Conservation (phyloP, 192 early-diverging fungal species). For the Umbelopsis ramanniana region DNA sequence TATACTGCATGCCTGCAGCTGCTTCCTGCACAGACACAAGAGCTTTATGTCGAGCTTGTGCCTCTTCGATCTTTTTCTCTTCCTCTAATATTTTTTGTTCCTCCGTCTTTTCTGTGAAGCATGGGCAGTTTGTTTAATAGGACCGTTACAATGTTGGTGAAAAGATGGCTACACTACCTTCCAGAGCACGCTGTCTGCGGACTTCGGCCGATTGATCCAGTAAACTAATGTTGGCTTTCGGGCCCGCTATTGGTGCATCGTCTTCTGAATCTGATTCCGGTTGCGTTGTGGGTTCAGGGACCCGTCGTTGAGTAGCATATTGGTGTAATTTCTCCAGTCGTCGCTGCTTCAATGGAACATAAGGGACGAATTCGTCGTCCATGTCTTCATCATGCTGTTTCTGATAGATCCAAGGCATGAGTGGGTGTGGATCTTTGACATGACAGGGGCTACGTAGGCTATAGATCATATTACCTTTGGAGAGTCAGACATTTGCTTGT, state of each 20-base stretch:
- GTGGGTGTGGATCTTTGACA: not conserved
- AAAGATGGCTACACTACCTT: conserved; percentile 25
- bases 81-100: conserved; percentile 82
- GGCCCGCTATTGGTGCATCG: conserved; percentile 53
- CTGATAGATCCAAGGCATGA: not conserved
- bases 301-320: conserved; percentile 37
- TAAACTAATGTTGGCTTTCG: conserved; percentile 70
- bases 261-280: conserved; percentile 50
- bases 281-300: conserved; percentile 36
- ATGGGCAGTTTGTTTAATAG: not conserved
- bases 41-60: conserved; percentile 78
- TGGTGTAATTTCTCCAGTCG: conserved; percentile 58
- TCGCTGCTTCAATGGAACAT: conserved; percentile 73
- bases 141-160: not conserved
- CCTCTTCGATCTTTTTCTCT: conserved; percentile 81
- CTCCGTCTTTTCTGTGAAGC: conserved; percentile 68
- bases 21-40: conserved; percentile 86
- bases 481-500: not conserved
- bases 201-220: conserved; percentile 86
- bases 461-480: not conserved
- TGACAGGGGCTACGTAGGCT: not conserved
- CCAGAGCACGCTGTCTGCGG: conserved; percentile 60
- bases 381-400: conserved; percentile 15
- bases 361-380: conserved; percentile 73
- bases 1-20: conserved; percentile 86